Evolutionary conservation across 345 rosid genomes (phyloP).

Genomic region (Eucalyptus cladocalyx): DNA sequence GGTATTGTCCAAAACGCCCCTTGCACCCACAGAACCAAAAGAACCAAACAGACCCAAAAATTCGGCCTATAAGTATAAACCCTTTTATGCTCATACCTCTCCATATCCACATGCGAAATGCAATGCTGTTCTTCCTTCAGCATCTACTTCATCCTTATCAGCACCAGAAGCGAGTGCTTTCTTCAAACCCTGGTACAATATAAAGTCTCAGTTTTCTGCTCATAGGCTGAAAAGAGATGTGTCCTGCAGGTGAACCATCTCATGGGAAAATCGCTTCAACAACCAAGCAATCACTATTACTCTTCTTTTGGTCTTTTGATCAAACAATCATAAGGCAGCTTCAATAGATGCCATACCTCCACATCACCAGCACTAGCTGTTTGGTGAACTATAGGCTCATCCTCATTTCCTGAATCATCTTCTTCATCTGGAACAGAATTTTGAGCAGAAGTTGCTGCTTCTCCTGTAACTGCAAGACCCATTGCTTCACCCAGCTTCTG

Average conservation of each 20-base stretch:
- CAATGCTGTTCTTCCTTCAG: slow-evolving; percentile 96
- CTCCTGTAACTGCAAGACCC: slow-evolving; percentile 73
- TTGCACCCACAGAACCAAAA: not conserved
- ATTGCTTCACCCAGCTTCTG: slow-evolving; percentile 97
- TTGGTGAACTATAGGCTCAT: slow-evolving; percentile 80
- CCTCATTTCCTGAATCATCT: slow-evolving; percentile 73
- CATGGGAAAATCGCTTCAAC: not conserved
- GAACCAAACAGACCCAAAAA: not conserved
- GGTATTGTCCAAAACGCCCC: not conserved
- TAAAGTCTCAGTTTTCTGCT: not conserved
- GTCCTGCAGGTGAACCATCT: not conserved
- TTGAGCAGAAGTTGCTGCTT: slow-evolving; percentile 53
- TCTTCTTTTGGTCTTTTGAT: not conserved
- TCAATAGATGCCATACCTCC: slow-evolving; percentile 35
- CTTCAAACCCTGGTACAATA: slow-evolving; percentile 59
- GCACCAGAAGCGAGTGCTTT: slow-evolving; percentile 75
- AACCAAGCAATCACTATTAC: not conserved
- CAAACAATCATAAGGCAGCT: not conserved
- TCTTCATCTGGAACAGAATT: slow-evolving; percentile 40
- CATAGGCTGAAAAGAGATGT: not conserved
- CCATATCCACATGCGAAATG: slow-evolving; percentile 99
- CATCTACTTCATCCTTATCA: slow-evolving; percentile 91
- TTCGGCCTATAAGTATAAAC: not conserved
- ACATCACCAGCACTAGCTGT: slow-evolving; percentile 96
- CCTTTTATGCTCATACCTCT: slow-evolving; percentile 43